These are phyloP conservation scores for Trichoderma semiorbis DNA, from an alignment of 2,329 filamentous ascomycete species.

Conservation along the genomic window DNA sequence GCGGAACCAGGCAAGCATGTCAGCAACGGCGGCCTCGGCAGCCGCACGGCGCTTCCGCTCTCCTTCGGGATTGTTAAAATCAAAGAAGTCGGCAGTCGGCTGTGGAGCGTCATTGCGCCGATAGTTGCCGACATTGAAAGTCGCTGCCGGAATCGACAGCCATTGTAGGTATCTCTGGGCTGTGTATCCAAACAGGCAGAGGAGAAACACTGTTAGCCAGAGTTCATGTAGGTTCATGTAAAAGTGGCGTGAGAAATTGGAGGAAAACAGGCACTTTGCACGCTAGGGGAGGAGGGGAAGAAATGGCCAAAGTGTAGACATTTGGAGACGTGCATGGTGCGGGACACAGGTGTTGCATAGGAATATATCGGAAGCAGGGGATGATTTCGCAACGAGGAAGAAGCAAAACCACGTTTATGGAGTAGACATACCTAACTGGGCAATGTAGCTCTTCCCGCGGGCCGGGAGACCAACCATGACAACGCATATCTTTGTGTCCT, in stretches of 20 bases:
- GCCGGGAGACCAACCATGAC: constrained; percentile 98
- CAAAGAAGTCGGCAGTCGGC: constrained; percentile 92
- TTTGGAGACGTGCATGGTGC: background rate
- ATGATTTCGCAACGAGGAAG: background rate
- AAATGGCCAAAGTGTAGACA: background rate
- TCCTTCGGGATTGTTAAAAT: constrained; percentile 82
- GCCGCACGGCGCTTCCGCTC: constrained; percentile 84
- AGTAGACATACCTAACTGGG: constrained; percentile 74
- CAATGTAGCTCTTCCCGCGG: constrained; percentile 94
- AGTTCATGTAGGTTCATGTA: background rate
- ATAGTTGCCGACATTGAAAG: constrained; percentile 97
- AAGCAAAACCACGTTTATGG: background rate
- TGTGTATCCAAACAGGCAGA: constrained; percentile 35
- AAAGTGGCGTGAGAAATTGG: constrained; percentile 12
- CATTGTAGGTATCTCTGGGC: constrained; percentile 92
- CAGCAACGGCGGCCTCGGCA: constrained; percentile 83
- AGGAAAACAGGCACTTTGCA: constrained; percentile 1
- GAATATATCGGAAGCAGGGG: background rate
- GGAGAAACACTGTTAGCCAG: background rate
- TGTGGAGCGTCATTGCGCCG: constrained; percentile 86
- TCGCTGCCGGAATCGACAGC: constrained; percentile 89
- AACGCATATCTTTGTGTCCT: constrained; percentile 95
- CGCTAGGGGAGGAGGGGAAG: constrained; percentile 4
- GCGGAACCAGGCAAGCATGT: constrained; percentile 93
- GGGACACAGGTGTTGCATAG: background rate